These are phyloP conservation scores for Myriosclerotinia curreyana DNA, from an alignment of 2,329 filamentous ascomycete species.

Conservation along the genomic window DNA sequence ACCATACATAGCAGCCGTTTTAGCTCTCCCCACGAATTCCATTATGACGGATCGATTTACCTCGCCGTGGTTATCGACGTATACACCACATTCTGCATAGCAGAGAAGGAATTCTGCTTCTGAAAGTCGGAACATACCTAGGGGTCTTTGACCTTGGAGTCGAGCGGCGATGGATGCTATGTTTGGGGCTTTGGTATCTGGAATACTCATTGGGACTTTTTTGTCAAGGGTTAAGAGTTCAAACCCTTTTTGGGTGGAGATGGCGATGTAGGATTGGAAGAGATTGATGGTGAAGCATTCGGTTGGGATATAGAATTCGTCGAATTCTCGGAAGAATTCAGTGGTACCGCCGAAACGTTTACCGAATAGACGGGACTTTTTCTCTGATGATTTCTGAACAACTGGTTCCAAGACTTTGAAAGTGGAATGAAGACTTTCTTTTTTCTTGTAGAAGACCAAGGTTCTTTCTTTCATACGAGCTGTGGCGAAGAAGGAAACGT, in stretches of 20 bases:
- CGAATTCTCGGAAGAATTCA: constrained; percentile 96
- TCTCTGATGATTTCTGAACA: constrained; percentile 86
- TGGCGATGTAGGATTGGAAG: constrained; percentile 90
- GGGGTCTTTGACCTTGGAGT: constrained; percentile 76
- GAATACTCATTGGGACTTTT: constrained; percentile 91
- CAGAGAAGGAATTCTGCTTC: constrained; percentile 89
- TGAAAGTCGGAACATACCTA: constrained; percentile 95
- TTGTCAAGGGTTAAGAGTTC: constrained; percentile 97
- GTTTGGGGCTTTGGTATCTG: constrained; percentile 76
- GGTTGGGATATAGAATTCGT: constrained; percentile 96
- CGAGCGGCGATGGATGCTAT: constrained; percentile 84
- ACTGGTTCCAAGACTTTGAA: constrained; percentile 98
- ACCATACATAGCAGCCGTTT: constrained; percentile 82
- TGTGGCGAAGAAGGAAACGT: constrained; percentile 94
- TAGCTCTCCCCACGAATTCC: constrained; percentile 96
- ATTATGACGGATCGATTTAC: constrained; percentile 92
- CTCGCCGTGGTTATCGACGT: constrained; percentile 97
- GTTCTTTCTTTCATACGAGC: constrained; percentile 96
- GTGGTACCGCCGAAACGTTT: constrained; percentile 65
- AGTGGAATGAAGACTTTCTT: constrained; percentile 84
- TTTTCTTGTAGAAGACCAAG: constrained; percentile 95
- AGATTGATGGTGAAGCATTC: constrained; percentile 95
- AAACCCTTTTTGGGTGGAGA: constrained; percentile 86
- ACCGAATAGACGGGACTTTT: constrained; percentile 66
- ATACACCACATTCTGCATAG: constrained; percentile 95